phyloP scores from a whole-genome alignment of 2,329 filamentous ascomycete genomes.

The Thelonectria discophora region DNA sequence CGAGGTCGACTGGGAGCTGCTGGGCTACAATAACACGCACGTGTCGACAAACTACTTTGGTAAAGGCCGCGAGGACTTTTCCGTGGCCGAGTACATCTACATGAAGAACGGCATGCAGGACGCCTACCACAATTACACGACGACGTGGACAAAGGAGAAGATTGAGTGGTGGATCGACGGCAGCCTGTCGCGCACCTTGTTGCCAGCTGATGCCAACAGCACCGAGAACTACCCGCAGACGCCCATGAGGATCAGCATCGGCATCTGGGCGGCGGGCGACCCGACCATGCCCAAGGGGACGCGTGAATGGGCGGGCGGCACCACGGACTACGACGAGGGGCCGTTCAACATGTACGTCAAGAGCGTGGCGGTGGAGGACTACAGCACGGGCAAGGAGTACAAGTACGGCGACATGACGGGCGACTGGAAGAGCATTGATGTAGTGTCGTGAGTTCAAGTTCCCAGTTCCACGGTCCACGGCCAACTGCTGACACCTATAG shows the following conservation, averaged over 20 bases:
- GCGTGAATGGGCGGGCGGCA: conserved; percentile 75
- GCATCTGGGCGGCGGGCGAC: conserved; percentile 73
- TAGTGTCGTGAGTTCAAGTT: conserved; percentile 56
- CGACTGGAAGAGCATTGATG: conserved; percentile 70
- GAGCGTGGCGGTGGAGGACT: conserved; percentile 64
- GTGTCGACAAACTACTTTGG: conserved; percentile 82
- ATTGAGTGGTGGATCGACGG: conserved; percentile 78
- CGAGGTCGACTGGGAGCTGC: conserved; percentile 88
- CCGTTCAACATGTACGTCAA: conserved; percentile 81
- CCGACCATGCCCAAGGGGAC: conserved; percentile 63
- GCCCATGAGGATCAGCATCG: conserved; percentile 74
- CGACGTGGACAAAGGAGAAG: conserved; percentile 73
- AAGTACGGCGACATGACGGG: conserved; percentile 70
- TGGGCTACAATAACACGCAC: conserved; percentile 70
- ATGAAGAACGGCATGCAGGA: conserved; percentile 63
- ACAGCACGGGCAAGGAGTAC: conserved; percentile 72
- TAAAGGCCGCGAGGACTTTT: conserved; percentile 72
- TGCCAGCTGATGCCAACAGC: conserved; percentile 67
- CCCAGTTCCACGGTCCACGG: background rate
- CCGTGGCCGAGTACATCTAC: conserved; percentile 69
- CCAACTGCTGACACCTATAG: conserved; percentile 42
- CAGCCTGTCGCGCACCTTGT: conserved; percentile 69
- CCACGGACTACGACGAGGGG: conserved; percentile 70
- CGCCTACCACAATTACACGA: conserved; percentile 79
- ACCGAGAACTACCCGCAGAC: conserved; percentile 77